phyloP scores from a whole-genome alignment of 1,284 basidiomycete species.

The Trichosporon sp. region DNA sequence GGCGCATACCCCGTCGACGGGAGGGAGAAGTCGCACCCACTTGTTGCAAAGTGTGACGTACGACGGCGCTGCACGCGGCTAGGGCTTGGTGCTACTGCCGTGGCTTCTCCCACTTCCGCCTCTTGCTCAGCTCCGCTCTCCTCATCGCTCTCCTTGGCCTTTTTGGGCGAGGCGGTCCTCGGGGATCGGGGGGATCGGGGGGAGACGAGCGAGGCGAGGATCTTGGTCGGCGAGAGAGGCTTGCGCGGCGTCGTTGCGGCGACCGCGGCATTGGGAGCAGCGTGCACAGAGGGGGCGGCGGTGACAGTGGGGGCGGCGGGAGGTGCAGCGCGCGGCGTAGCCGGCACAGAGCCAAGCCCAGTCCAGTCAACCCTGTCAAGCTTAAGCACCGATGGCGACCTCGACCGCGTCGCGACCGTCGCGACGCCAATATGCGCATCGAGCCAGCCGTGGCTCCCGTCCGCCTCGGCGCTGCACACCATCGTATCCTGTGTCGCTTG shows the following conservation, averaged over 20 bases:
- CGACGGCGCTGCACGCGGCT: background rate
- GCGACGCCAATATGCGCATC: background rate
- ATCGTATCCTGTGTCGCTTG: background rate
- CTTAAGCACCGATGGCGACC: background rate
- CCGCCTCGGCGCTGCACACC: background rate
- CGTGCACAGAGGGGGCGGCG: too few relatives aligned
- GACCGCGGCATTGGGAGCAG: too few relatives aligned
- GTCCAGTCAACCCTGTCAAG: background rate
- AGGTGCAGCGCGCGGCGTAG: too few relatives aligned
- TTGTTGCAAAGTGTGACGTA: background rate
- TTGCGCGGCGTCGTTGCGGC: background rate
- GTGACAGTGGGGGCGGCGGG: too few relatives aligned
- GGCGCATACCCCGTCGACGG: background rate
- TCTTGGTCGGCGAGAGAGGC: background rate
- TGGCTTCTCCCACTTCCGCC: background rate
- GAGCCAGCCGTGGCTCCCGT: background rate
- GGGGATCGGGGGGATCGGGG: too few relatives aligned
- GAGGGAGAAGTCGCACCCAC: background rate
- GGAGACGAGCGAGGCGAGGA: too few relatives aligned
- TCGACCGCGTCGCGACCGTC: background rate
- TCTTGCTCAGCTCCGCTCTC: background rate
- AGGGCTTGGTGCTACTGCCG: background rate
- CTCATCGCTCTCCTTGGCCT: background rate
- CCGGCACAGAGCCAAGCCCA: background rate
- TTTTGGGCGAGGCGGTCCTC: background rate